These are phyloP conservation scores for Oropetium thomaeum DNA, from an alignment of 176 grass and related monocot species.

Conservation along the genomic window DNA sequence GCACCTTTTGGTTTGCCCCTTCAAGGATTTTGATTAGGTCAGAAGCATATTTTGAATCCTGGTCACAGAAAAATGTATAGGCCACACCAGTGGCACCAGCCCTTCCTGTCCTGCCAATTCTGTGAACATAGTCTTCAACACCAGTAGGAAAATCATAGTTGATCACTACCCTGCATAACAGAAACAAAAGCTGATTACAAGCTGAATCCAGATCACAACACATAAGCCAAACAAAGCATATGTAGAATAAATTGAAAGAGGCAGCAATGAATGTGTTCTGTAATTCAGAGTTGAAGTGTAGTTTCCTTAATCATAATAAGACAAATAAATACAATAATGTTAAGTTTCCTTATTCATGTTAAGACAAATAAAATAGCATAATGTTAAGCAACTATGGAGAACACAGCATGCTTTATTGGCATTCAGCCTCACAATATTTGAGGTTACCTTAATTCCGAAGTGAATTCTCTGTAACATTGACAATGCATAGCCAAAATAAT, in stretches of 20 bases:
- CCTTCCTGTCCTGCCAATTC: conserved; percentile 90
- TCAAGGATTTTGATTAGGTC: conserved; percentile 90
- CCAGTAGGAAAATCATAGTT: conserved; percentile 99
- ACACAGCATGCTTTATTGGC: neutral
- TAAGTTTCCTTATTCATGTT: neutral
- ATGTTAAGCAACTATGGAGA: neutral
- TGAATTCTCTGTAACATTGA: no score
- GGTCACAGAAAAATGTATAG: conserved; percentile 91
- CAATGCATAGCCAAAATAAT: no score
- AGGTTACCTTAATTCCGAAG: no score
- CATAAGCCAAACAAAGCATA: neutral
- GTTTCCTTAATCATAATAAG: neutral
- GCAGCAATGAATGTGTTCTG: neutral
- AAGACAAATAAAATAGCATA: conserved; percentile 8
- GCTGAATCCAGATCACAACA: neutral
- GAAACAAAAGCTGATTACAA: conserved; percentile 10
- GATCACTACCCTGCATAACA: conserved; percentile 72
- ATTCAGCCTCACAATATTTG: neutral
- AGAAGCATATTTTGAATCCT: conserved; percentile 78
- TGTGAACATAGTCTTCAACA: conserved; percentile 96
- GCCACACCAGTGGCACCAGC: conserved; percentile 92
- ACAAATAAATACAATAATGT: neutral
- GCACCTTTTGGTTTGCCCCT: conserved; percentile 79
- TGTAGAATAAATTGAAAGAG: neutral
- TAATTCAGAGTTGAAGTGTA: neutral